Evolutionary conservation across 202 grass and related monocot species (phyloP).

Genomic region (Schoenoplectus triqueter): DNA sequence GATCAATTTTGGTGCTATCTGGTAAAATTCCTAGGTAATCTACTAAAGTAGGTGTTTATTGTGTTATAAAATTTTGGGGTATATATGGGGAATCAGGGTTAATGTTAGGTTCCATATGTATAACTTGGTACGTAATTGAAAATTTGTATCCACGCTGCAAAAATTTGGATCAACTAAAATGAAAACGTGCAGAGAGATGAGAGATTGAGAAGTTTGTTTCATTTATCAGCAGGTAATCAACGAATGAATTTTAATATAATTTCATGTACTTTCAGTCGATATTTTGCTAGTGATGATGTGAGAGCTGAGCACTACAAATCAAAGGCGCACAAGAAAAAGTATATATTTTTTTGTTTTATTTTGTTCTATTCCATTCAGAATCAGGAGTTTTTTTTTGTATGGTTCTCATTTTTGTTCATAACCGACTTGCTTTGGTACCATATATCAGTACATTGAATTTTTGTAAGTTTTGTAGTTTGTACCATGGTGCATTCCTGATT

Average conservation of each 20-base stretch:
- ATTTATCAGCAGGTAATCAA: background rate
- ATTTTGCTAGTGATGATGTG: conserved; percentile 72
- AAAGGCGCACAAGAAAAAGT: conserved; percentile 97
- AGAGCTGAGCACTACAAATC: conserved; percentile 79
- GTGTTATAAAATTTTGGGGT: background rate
- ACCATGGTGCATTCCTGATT: background rate
- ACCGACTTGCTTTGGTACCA: background rate
- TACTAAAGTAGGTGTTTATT: too few relatives aligned
- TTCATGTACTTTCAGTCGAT: conserved; percentile 53
- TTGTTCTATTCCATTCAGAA: background rate
- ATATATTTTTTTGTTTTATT: background rate
- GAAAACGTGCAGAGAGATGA: background rate
- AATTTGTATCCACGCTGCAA: background rate
- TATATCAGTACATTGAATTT: background rate
- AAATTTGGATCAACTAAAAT: background rate
- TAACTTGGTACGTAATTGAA: too few relatives aligned
- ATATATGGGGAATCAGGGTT: background rate
- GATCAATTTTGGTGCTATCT: background rate
- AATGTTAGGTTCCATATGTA: background rate
- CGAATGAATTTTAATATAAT: conserved; percentile 19
- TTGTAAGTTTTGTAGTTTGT: background rate
- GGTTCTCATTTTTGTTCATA: background rate
- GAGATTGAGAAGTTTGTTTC: background rate
- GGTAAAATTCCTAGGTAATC: background rate
- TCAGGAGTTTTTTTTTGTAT: background rate